Evolutionary conservation across 106 monocot genomes (phyloP).

Genomic region (Dendrobium officinale): DNA sequence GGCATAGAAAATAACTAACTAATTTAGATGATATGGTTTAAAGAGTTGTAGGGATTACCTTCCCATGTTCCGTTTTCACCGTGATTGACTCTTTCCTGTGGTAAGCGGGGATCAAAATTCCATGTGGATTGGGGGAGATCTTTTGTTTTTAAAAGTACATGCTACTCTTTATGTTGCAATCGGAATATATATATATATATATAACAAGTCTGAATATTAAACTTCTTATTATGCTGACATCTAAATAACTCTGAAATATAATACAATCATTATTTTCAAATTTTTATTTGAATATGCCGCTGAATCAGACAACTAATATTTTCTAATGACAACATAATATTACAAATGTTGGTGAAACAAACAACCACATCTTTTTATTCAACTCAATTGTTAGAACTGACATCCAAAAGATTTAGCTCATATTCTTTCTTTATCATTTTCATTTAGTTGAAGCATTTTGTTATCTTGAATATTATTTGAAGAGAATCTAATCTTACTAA

Average conservation of each 20-base stretch:
- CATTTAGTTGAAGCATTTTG: not conserved
- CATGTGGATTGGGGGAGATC: no score
- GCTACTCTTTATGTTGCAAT: no score
- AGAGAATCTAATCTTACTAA: not conserved
- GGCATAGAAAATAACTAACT: no score
- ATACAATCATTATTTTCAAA: not conserved
- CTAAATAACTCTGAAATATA: not conserved
- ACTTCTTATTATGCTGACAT: not conserved
- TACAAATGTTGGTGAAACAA: not conserved
- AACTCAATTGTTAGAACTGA: no score
- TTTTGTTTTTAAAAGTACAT: no score
- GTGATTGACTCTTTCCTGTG: no score
- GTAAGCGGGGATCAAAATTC: no score
- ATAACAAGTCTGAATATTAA: not conserved
- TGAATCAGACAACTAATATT: not conserved
- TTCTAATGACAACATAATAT: not conserved
- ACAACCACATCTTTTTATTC: no score
- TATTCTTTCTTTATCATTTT: not conserved
- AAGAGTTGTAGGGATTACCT: no score
- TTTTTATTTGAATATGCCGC: not conserved
- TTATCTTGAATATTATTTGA: not conserved
- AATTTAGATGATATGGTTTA: no score
- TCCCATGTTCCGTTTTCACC: no score
- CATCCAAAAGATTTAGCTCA: not conserved
- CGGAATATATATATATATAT: not conserved